Evolutionary conservation across 2,329 filamentous ascomycete genomes (phyloP).

Genomic region (Blastomyces percursus): DNA sequence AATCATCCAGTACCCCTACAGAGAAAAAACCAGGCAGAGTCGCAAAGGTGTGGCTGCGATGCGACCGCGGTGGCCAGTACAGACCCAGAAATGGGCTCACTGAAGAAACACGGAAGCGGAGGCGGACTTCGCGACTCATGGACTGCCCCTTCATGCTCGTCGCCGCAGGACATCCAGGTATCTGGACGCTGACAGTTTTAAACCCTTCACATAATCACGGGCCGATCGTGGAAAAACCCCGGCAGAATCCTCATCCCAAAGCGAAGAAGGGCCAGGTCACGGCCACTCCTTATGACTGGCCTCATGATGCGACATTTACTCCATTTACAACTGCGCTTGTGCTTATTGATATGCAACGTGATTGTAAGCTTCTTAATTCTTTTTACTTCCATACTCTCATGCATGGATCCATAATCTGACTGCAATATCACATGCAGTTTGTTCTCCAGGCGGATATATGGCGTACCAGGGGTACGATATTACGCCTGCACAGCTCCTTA

Average conservation of each 20-base stretch:
- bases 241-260: conserved; percentile 32
- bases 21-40: conserved; percentile 37
- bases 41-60: conserved; percentile 36
- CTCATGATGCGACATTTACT: conserved; percentile 35
- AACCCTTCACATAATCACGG: conserved; percentile 36
- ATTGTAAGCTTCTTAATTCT: conserved; percentile 28
- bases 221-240: conserved; percentile 32
- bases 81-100: conserved; percentile 36
- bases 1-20: conserved; percentile 36
- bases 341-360: conserved; percentile 40
- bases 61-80: conserved; percentile 36
- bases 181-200: conserved; percentile 34
- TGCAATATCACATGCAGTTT: conserved; percentile 26
- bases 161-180: conserved; percentile 33
- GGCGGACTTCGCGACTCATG: conserved; percentile 34
- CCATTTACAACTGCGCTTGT: conserved; percentile 38
- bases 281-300: conserved; percentile 37
- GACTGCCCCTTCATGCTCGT: conserved; percentile 37
- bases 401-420: neutral
- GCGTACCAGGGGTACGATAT: conserved; percentile 38
- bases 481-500: conserved; percentile 28
- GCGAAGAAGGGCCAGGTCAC: conserved; percentile 35
- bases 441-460: conserved; percentile 35
- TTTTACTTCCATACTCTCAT: neutral
- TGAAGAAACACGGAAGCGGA: conserved; percentile 35